Base-by-base conservation (phyloP, 257 asterid species). In the Salvia hispanica region DNA sequence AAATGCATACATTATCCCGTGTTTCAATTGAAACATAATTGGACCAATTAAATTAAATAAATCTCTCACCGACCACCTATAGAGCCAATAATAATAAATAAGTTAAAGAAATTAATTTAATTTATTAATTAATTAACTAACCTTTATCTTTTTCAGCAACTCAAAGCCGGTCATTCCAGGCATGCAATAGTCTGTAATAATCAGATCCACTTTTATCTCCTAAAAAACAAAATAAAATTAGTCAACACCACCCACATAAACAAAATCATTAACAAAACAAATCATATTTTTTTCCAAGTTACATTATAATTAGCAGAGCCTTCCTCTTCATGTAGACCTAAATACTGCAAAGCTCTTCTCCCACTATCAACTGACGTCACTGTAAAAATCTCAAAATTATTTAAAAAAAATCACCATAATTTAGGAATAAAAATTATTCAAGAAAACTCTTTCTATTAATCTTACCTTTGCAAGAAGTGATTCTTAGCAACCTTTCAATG, bases 91-190 rank as follows among this genome's bases (percentile, higher is more conserved):
- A 25, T 25, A 25, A 25, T 25, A 25, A 25, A 25, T 25, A 2
- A 25, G 31, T 39, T 1, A 1, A 39, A 6, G 9, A 39, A 39
- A 7, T 39, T 6, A 39, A 39, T 39, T 39, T 6, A 39, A 39
- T 39, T 6, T 5, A 39, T 39, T 39, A 12, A 28, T 4, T 28
- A 28, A 13, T 2, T 6, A 34, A 61, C 56, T 6, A 5, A 86
- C 96, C 96, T 90, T 90, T 58, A 90, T 85, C 71, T 87, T 90
- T 60, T 83, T 90, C 16, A 89, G 89, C 76, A 89, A 71, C 66
- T 87, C 96, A 69, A 77, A 89, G 6, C 95, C 95, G 59, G 92
- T 85, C 96, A 89, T 89, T 72, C 84, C 96, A 72, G 96, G 96
- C 96, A 90, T 90, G 76, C 89, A 90, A 55, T 90, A 87, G 69